Conservation (phyloP, 495 filamentous ascomycete genomes). For the Podospora anserina region DNA sequence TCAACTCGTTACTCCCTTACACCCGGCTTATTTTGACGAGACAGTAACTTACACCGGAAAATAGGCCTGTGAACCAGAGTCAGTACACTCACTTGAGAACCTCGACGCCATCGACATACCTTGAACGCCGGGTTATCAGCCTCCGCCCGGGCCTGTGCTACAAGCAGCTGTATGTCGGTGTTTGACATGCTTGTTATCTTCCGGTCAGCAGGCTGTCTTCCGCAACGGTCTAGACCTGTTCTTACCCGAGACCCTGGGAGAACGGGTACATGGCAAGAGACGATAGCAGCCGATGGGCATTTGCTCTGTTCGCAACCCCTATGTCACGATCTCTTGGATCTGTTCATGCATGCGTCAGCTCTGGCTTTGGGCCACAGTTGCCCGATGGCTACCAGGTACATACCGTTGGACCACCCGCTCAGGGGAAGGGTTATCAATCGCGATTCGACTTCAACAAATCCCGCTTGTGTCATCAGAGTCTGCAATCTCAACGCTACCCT, state of each 20-base stretch:
- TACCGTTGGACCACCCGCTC: slow-evolving; percentile 72
- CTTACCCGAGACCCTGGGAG: slow-evolving; percentile 44
- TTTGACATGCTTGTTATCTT: slow-evolving; percentile 55
- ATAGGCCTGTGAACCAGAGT: slow-evolving; percentile 52
- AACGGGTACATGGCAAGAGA: slow-evolving; percentile 64
- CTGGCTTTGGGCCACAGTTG: slow-evolving; percentile 10
- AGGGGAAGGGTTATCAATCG: slow-evolving; percentile 68
- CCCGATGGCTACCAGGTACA: slow-evolving; percentile 16
- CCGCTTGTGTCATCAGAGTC: slow-evolving; percentile 61
- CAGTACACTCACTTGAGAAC: not conserved
- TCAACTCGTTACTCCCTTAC: not conserved
- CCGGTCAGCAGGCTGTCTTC: slow-evolving; percentile 31
- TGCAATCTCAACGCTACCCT: slow-evolving; percentile 63
- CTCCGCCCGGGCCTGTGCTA: slow-evolving; percentile 64
- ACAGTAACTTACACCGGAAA: slow-evolving; percentile 64
- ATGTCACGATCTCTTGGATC: slow-evolving; percentile 61
- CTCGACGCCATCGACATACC: slow-evolving; percentile 34
- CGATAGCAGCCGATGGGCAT: slow-evolving; percentile 57
- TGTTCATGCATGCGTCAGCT: slow-evolving; percentile 31
- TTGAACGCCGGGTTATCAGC: slow-evolving; percentile 62
- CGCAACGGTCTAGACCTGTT: slow-evolving; percentile 6
- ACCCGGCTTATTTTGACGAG: not conserved
- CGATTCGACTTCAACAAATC: slow-evolving; percentile 68
- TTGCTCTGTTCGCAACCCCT: slow-evolving; percentile 58
- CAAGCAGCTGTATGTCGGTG: slow-evolving; percentile 60